A percentile compares a stretch with the other conserved stretches of the same genome.
phyloP scores from a whole-genome alignment of 441 rosid species.

The Omphalea diandra region DNA sequence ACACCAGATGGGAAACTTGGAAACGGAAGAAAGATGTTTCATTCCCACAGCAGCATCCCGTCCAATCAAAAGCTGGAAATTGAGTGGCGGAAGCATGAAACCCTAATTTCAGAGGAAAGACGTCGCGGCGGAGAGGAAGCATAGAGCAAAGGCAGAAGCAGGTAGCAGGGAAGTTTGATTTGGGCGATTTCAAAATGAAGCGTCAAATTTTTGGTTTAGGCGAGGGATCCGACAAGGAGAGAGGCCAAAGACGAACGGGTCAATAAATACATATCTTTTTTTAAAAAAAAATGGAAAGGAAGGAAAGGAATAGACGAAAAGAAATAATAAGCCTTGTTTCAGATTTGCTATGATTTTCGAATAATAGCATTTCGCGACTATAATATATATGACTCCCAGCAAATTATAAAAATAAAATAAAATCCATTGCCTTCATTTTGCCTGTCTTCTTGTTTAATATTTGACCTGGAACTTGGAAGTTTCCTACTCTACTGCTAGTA shows the following conservation, averaged over 20 bases:
- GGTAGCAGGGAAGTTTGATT: background rate
- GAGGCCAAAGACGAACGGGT: background rate
- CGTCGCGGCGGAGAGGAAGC: background rate
- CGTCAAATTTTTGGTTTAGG: background rate
- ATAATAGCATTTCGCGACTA: too few relatives aligned
- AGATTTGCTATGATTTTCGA: too few relatives aligned
- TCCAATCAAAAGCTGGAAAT: background rate
- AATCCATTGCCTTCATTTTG: too few relatives aligned
- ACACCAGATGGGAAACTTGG: slow-evolving; percentile 12
- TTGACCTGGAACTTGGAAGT: too few relatives aligned
- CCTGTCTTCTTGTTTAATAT: too few relatives aligned
- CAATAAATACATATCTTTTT: too few relatives aligned
- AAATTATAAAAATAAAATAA: too few relatives aligned
- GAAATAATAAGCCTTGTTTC: too few relatives aligned
- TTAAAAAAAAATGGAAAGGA: background rate
- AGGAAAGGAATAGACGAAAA: background rate
- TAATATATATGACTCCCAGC: too few relatives aligned
- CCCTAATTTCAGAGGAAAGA: background rate
- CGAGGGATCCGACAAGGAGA: background rate
- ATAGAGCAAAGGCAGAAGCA: background rate
- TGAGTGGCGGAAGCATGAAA: background rate
- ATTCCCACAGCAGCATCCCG: background rate
- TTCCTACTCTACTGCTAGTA: too few relatives aligned
- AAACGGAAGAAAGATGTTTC: slow-evolving; percentile 11
- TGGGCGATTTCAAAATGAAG: background rate